Conservation (phyloP, 768 basidiomycete genomes). For the Trametes gibbosa region DNA sequence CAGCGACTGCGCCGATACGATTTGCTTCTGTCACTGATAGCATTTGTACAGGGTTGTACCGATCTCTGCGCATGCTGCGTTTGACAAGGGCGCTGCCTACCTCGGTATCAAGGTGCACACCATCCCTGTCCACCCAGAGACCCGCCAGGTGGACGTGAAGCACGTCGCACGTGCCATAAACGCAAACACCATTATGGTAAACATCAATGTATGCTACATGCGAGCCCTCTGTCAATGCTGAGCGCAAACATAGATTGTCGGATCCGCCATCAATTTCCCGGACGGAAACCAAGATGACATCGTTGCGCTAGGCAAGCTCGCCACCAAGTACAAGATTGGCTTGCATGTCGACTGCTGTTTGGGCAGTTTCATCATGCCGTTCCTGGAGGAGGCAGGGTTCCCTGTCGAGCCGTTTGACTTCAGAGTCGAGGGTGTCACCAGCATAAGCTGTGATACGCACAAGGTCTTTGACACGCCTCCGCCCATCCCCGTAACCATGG, state of each 20-base stretch:
- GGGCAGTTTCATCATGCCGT: conserved; percentile 92
- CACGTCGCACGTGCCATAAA: conserved; percentile 87
- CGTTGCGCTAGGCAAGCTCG: conserved; percentile 69
- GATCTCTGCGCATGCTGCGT: conserved; percentile 86
- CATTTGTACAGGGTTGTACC: conserved; percentile 65
- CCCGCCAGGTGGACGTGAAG: conserved; percentile 76
- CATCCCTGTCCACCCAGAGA: conserved; percentile 74
- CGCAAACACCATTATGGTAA: conserved; percentile 82
- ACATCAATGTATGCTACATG: conserved; percentile 6
- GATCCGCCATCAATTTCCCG: conserved; percentile 83
- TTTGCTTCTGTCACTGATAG: conserved; percentile 2
- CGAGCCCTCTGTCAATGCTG: too few relatives aligned
- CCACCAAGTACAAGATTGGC: conserved; percentile 71
- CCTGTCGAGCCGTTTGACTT: conserved; percentile 84
- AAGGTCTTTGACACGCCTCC: conserved; percentile 47
- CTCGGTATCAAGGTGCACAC: conserved; percentile 87
- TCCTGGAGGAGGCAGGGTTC: conserved; percentile 77
- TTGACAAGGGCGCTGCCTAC: conserved; percentile 90
- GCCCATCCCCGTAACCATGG: too few relatives aligned
- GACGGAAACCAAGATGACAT: conserved; percentile 90
- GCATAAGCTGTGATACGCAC: conserved; percentile 95
- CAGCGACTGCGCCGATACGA: conserved; percentile 23
- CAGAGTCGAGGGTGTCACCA: conserved; percentile 84
- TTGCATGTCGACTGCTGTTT: conserved; percentile 95
- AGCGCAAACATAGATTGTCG: conserved; percentile 56